Base-by-base conservation (phyloP, 192 early-diverging fungal genomes). In the Thoreauomyces humboldtii region DNA sequence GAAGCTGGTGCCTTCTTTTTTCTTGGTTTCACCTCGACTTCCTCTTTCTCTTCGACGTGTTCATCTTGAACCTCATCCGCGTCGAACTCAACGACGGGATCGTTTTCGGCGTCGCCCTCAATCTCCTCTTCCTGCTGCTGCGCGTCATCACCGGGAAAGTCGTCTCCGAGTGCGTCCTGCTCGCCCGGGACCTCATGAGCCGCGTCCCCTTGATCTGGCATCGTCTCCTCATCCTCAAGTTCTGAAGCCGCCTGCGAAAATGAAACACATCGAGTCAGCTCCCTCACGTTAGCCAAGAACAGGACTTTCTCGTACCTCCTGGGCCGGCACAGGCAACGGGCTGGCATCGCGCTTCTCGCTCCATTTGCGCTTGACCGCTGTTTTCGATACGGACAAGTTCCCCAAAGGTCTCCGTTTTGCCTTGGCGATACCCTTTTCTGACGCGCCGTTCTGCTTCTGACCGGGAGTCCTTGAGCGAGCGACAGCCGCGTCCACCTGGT, bases 41-140 rank as follows among this genome's bases (percentile, higher is more conserved):
- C 36, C 15, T 59, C 55, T 32, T 28, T 25, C 27, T 27, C 21
- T n/a, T 15, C 65, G 7, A 60, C 65, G 14, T n/a, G 29, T 48
- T 44, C 54, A 1, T 22, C 37, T 2, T 32, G 21, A 0, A 38
- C 64, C 7, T n/a, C 34, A 63, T 33, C 11, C 25, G 15, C 21
- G 21, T 66, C n/a, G 38, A 12, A n/a, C 9, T 41, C 38, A 41
- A 12, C n/a, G n/a, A 12, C n/a, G n/a, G n/a, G n/a, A 41, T 41
- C 38, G 38, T 41, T 41, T 9, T 41, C 38, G n/a, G 9, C 38
- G n/a, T 41, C 38, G 11, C 9, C 38, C 38, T 41, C 38, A 9
- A 41, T 41, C 38, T n/a, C 38, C 38, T 12, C 38, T 12, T 41
- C 38, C 38, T 41, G 38, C n/a, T 41, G 11, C 11, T 41, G n/a